Base-by-base conservation (phyloP, 2,329 filamentous ascomycete species). In the Nigrospora sphaerica region DNA sequence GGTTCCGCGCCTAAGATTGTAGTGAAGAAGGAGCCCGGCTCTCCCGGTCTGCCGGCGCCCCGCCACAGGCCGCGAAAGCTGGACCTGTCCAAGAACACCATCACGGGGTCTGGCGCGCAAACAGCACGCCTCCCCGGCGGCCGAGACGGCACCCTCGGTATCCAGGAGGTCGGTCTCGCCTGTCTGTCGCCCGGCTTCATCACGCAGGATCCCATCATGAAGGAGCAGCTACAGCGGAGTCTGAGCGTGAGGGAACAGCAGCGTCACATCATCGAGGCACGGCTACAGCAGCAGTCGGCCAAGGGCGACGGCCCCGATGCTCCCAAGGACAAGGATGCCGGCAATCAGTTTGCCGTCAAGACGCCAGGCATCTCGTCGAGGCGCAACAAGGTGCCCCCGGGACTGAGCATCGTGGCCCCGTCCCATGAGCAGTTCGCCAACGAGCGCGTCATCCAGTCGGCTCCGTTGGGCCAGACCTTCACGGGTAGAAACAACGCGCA, bases 171-270 rank as follows among this genome's bases (percentile, higher is more conserved):
- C 23, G 93, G 93, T 48, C 77, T 97, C 47, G 92, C 92, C 37
- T 98, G 93, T 60, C 74, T 98, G 46, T 97, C 93, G 2, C 93
- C 93, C 0, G 93, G 93, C 45, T 97, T 98, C 60, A 84, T 95
- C 54, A 97, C 93, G 14, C 88, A 97, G 58, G 90, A 98, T 66
- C 92, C 93, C n/a, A 80, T 86, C 17, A 95, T 96, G 89, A 85
- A 93, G 62, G 89, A 95, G 67, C 91, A 97, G 66, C 73, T 98
- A 45, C 90, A 97, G 68, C 83, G 92, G 56, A 97, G 93, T 67
- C 81, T 96, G 67, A 90, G 87, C 39, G 91, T 98, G 31, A 79
- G 91, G 52, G 92, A 98, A 56, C 89, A 95, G 63, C 93, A 98
- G 67, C 80, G 92, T 55, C 87, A 89, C 54, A 92, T 98, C 55